Evolutionary conservation across 345 rosid genomes (phyloP).

Genomic region (Nephelium lappaceum): DNA sequence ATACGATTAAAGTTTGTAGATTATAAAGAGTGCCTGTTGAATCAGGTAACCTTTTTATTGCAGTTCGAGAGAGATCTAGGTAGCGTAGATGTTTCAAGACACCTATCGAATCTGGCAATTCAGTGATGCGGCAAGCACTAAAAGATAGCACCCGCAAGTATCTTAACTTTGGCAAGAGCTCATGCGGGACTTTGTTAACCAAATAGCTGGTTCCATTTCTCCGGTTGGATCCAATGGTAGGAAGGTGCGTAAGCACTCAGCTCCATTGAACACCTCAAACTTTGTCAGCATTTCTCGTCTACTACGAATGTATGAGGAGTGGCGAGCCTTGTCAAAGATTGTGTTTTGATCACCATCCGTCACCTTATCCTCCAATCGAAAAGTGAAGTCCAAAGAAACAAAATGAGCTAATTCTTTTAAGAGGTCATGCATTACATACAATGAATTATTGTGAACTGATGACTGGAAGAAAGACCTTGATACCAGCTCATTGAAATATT

Average conservation of each 20-base stretch:
- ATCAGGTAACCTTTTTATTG: slow-evolving; percentile 2
- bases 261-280: slow-evolving; percentile 18
- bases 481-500: slow-evolving; percentile 16
- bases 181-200: slow-evolving; percentile 8
- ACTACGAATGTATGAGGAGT: slow-evolving; percentile 18
- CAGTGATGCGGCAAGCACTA: slow-evolving; percentile 7
- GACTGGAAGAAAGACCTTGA: slow-evolving; percentile 19
- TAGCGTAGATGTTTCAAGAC: slow-evolving; percentile 19
- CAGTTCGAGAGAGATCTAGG: slow-evolving; percentile 18
- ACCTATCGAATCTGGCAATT: slow-evolving; percentile 21
- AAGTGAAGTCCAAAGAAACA: slow-evolving; percentile 20
- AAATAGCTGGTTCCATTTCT: slow-evolving; percentile 12
- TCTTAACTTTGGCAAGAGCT: slow-evolving; percentile 17
- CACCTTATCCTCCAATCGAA: neutral
- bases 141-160: slow-evolving; percentile 15
- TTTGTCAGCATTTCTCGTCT: neutral
- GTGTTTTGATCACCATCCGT: neutral
- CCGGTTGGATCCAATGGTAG: slow-evolving; percentile 19
- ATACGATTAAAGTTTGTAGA: slow-evolving; percentile 20
- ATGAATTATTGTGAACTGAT: neutral
- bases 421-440: slow-evolving; percentile 26
- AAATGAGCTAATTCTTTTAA: slow-evolving; percentile 20
- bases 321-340: slow-evolving; percentile 22
- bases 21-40: slow-evolving; percentile 9
- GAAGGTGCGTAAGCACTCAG: slow-evolving; percentile 21